phyloP scores from a whole-genome alignment of 805 yeast species.

The Candida xiaguanensis region DNA sequence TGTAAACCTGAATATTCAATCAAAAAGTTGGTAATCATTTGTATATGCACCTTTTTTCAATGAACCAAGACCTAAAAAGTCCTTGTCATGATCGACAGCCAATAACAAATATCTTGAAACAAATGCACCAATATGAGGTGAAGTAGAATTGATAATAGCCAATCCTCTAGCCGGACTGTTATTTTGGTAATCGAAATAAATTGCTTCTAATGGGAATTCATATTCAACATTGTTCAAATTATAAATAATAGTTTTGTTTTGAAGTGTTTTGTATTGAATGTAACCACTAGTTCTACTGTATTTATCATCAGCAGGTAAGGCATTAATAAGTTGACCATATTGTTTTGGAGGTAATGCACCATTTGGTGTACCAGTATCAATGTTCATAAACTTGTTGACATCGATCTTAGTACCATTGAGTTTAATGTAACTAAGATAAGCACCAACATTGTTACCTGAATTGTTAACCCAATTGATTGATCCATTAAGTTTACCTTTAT shows the following conservation, averaged over 20 bases:
- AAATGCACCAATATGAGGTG: conserved; percentile 1
- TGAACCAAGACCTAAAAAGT: not conserved
- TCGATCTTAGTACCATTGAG: not conserved
- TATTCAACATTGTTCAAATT: conserved; percentile 1
- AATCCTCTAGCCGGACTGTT: not conserved
- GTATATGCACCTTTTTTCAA: not conserved
- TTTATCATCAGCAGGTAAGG: not conserved
- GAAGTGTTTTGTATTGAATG: not conserved
- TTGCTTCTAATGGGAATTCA: conserved; percentile 2
- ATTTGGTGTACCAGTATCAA: not conserved
- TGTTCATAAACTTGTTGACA: not conserved
- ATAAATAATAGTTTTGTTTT: not conserved
- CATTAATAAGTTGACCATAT: not conserved
- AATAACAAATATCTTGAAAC: not conserved
- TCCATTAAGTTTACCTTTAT: conserved; percentile 1
- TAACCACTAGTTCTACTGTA: not conserved
- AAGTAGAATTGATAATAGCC: not conserved
- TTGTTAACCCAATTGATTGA: not conserved
- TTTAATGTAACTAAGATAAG: not conserved
- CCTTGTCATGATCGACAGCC: conserved; percentile 1
- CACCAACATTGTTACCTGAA: not conserved
- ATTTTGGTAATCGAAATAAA: not conserved
- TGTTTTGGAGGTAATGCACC: not conserved
- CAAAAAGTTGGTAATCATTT: not conserved
- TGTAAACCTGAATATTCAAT: not conserved